Percentiles rank a stretch among this genome's conserved stretches.
Evolutionary conservation across 495 filamentous ascomycete species (phyloP).

Genomic region (Barbatosphaeria neglecta): DNA sequence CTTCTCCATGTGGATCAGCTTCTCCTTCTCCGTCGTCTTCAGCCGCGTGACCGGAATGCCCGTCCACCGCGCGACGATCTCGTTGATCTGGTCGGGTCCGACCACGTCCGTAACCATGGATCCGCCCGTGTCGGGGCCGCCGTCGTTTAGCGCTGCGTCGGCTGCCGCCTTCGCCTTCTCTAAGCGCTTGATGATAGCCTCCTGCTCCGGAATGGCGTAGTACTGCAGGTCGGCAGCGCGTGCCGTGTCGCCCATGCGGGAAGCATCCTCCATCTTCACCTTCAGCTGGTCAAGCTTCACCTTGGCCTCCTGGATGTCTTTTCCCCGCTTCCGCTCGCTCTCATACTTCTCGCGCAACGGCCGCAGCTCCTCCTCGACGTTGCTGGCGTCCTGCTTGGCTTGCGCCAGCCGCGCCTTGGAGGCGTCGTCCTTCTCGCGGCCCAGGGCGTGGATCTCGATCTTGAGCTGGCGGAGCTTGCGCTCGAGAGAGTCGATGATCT

Average conservation of each 20-base stretch:
- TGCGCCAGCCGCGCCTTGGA: slow-evolving; percentile 67
- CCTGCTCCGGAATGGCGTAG: slow-evolving; percentile 91
- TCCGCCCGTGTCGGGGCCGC: slow-evolving; percentile 44
- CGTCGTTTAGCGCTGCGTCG: slow-evolving; percentile 60
- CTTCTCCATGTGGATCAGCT: slow-evolving; percentile 89
- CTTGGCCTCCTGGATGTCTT: slow-evolving; percentile 91
- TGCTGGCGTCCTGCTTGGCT: slow-evolving; percentile 81
- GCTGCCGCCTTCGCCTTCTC: slow-evolving; percentile 67
- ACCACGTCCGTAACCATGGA: slow-evolving; percentile 84
- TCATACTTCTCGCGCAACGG: slow-evolving; percentile 94
- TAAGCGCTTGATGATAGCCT: slow-evolving; percentile 62
- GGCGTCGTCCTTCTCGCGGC: slow-evolving; percentile 88
- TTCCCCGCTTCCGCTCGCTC: slow-evolving; percentile 74
- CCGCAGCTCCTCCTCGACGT: slow-evolving; percentile 80
- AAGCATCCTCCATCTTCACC: slow-evolving; percentile 85
- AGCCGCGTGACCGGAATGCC: slow-evolving; percentile 92
- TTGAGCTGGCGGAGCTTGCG: slow-evolving; percentile 77
- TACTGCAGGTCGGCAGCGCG: slow-evolving; percentile 88
- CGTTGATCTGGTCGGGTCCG: slow-evolving; percentile 97
- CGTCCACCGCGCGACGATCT: slow-evolving; percentile 92
- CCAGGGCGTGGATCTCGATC: slow-evolving; percentile 91
- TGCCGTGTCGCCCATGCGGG: slow-evolving; percentile 66
- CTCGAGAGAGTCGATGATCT: slow-evolving; percentile 86
- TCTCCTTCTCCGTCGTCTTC: slow-evolving; percentile 93
- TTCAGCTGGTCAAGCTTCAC: slow-evolving; percentile 80